A percentile compares a stretch with the other conserved stretches of the same genome.
phyloP scores from a whole-genome alignment of 495 filamentous ascomycete genomes.

The Terfezia claveryi region DNA sequence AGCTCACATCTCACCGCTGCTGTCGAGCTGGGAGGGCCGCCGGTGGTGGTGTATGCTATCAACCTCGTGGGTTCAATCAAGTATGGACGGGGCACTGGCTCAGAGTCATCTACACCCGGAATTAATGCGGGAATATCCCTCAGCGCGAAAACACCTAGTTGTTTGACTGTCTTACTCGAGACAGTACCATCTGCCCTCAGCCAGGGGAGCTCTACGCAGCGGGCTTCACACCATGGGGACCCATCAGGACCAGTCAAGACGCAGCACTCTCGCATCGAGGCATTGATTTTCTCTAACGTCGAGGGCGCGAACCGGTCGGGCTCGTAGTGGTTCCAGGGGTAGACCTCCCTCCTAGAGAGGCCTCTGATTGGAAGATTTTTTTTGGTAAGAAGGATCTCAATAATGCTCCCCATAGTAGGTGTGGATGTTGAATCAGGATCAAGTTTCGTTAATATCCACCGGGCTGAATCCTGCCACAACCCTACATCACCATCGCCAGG shows the following conservation, averaged over 20 bases:
- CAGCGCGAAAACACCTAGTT: conserved; percentile 76
- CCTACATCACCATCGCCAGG: background rate
- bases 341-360: conserved; percentile 61
- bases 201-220: conserved; percentile 46
- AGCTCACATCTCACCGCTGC: background rate
- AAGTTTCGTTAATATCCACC: too few relatives aligned
- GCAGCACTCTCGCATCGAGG: conserved; percentile 1
- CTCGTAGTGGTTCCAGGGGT: conserved; percentile 83
- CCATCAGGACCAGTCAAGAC: conserved; percentile 30
- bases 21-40: background rate
- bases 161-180: conserved; percentile 30
- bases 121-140: conserved; percentile 43
- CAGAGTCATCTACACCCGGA: too few relatives aligned
- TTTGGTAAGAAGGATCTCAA: background rate
- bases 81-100: background rate
- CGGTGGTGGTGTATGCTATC: background rate
- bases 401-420: too few relatives aligned
- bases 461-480: background rate
- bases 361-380: conserved; percentile 21
- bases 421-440: too few relatives aligned
- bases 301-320: conserved; percentile 56
- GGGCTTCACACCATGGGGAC: conserved; percentile 48
- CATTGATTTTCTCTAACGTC: conserved; percentile 44
- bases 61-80: background rate
- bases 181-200: conserved; percentile 29